phyloP scores from a whole-genome alignment of 2,329 filamentous ascomycete species.

The Xylariaceae sp. region DNA sequence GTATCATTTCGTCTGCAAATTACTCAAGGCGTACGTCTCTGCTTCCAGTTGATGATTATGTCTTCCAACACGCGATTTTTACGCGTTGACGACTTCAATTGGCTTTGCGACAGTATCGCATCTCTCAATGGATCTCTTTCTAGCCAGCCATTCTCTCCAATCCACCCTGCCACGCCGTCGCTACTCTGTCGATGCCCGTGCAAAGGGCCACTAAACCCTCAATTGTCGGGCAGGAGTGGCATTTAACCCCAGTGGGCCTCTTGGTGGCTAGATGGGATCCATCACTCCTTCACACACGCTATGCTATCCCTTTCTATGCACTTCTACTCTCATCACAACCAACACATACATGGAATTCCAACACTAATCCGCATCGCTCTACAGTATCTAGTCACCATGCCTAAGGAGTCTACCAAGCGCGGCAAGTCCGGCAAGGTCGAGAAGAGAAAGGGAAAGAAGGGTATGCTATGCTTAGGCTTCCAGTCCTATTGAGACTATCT shows the following conservation, averaged over 20 bases:
- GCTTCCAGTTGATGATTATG: slow-evolving; percentile 25
- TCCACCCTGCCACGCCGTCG: slow-evolving; percentile 1
- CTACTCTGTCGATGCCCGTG: slow-evolving; percentile 8
- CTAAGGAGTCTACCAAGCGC: slow-evolving; percentile 54
- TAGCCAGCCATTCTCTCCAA: neutral
- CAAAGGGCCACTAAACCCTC: neutral
- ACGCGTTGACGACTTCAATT: slow-evolving; percentile 35
- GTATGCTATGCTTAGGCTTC: slow-evolving; percentile 36
- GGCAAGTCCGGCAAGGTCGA: slow-evolving; percentile 46
- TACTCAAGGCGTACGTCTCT: slow-evolving; percentile 35
- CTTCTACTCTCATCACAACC: too few relatives aligned
- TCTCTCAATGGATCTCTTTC: slow-evolving; percentile 12
- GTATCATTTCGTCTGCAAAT: slow-evolving; percentile 20
- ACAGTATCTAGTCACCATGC: slow-evolving; percentile 45
- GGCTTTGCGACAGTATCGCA: slow-evolving; percentile 34
- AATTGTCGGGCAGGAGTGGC: neutral
- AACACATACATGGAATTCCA: too few relatives aligned
- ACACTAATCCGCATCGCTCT: slow-evolving; percentile 7
- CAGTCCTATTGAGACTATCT: neutral
- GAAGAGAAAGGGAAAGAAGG: slow-evolving; percentile 57
- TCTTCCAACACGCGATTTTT: slow-evolving; percentile 35
- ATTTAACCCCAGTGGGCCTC: neutral
- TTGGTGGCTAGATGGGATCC: neutral
- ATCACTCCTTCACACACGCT: neutral
- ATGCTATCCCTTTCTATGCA: too few relatives aligned